phyloP scores from a whole-genome alignment of 2,329 filamentous ascomycete genomes.

The Cladosporium sp. region DNA sequence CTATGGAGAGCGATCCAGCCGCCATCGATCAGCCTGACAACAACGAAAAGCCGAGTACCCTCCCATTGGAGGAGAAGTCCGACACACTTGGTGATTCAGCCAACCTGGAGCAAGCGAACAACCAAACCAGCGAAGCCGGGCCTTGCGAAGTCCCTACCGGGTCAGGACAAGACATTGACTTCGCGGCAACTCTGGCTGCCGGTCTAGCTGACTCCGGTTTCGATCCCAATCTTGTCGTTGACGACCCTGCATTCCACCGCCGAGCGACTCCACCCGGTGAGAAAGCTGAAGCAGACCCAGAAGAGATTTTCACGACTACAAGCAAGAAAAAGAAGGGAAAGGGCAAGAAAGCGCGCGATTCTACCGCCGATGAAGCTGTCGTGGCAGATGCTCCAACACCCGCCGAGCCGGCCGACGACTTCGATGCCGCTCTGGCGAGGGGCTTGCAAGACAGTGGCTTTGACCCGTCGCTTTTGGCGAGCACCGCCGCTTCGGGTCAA shows the following conservation, averaged over 20 bases:
- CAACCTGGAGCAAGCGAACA: background rate
- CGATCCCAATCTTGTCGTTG: conserved; percentile 41
- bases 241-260: conserved; percentile 36
- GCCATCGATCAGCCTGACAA: no score
- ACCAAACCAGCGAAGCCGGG: background rate
- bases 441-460: conserved; percentile 31
- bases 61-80: no score
- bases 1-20: no score
- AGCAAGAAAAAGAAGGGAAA: conserved; percentile 32
- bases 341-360: conserved; percentile 1
- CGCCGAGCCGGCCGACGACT: conserved; percentile 21
- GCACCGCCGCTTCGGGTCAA: conserved; percentile 31
- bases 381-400: background rate
- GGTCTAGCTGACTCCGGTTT: conserved; percentile 45
- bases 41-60: no score
- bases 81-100: no score
- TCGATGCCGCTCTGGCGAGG: conserved; percentile 34
- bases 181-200: conserved; percentile 45
- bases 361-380: background rate
- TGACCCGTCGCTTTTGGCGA: conserved; percentile 34
- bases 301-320: conserved; percentile 24
- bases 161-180: conserved; percentile 38
- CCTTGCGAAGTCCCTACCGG: background rate
- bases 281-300: conserved; percentile 31
- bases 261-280: conserved; percentile 30